These are phyloP conservation scores for Aspergillus sclerotioniger DNA, from an alignment of 495 filamentous ascomycete genomes.

Conservation along the genomic window DNA sequence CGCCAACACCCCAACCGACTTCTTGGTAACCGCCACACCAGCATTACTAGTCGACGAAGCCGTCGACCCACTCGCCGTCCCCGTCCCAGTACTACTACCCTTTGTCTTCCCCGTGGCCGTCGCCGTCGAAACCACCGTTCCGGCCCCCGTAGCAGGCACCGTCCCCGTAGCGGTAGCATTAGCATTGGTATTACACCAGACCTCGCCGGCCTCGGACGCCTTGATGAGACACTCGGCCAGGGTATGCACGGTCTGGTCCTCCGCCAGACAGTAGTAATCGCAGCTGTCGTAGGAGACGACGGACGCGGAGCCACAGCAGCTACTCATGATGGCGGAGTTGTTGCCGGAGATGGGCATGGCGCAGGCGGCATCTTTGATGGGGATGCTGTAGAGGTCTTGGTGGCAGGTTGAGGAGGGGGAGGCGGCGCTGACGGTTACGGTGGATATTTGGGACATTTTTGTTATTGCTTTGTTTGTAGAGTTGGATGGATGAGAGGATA, in stretches of 20 bases:
- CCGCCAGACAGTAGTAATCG: slow-evolving; percentile 43
- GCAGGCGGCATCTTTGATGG: slow-evolving; percentile 38
- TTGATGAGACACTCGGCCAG: slow-evolving; percentile 37
- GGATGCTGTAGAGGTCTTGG: slow-evolving; percentile 34
- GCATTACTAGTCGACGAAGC: not conserved
- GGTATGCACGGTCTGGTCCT: slow-evolving; percentile 33
- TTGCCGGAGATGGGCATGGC: slow-evolving; percentile 28
- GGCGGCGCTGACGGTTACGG: slow-evolving; percentile 24
- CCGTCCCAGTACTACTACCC: slow-evolving; percentile 5
- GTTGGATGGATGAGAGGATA: not conserved
- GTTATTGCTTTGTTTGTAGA: not conserved
- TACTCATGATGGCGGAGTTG: slow-evolving; percentile 36
- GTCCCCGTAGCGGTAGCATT: slow-evolving; percentile 36
- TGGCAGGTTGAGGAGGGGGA: slow-evolving; percentile 28
- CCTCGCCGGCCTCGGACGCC: slow-evolving; percentile 27
- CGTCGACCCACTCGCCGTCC: not conserved
- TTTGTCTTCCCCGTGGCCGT: slow-evolving; percentile 5
- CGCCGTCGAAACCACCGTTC: slow-evolving; percentile 18
- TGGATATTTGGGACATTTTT: slow-evolving; percentile 9
- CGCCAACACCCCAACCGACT: slow-evolving; percentile 1
- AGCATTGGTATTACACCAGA: slow-evolving; percentile 39
- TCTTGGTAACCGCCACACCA: not conserved
- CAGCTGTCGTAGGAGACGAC: slow-evolving; percentile 43
- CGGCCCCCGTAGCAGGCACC: slow-evolving; percentile 22
- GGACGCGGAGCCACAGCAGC: slow-evolving; percentile 36